phyloP scores from a whole-genome alignment of 2,329 filamentous ascomycete species.

The Coniochaeta sp. region DNA sequence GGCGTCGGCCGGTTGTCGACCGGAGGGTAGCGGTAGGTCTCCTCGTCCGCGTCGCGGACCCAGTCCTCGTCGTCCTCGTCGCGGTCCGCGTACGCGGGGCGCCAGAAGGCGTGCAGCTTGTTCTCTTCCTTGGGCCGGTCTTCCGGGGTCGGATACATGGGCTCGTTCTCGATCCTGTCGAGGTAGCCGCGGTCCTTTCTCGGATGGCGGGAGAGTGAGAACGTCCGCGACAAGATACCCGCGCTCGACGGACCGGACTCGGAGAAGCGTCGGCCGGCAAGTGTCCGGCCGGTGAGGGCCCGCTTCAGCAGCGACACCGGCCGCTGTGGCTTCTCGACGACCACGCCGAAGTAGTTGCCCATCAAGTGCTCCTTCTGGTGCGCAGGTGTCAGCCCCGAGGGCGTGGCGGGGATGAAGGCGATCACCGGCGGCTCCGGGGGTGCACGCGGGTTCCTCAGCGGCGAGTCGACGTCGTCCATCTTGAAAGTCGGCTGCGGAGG shows the following conservation, averaged over 20 bases:
- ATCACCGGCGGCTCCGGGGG: conserved; percentile 41
- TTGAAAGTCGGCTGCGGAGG: conserved; percentile 42
- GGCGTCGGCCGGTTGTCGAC: conserved; percentile 37
- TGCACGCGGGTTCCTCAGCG: conserved; percentile 53
- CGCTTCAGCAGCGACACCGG: conserved; percentile 45
- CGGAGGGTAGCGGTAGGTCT: conserved; percentile 37
- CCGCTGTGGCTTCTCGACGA: conserved; percentile 34
- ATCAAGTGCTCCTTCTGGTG: conserved; percentile 42
- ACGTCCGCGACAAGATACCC: conserved; percentile 38
- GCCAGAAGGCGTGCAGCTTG: conserved; percentile 55
- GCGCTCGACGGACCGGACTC: conserved; percentile 33
- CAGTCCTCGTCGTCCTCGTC: conserved; percentile 22
- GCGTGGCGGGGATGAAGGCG: conserved; percentile 56
- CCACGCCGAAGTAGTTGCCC: conserved; percentile 46
- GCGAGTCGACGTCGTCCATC: conserved; percentile 51
- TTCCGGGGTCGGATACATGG: conserved; percentile 32
- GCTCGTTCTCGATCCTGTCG: conserved; percentile 13
- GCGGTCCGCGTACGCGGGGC: conserved; percentile 38
- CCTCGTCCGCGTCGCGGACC: conserved; percentile 26
- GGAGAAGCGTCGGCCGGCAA: conserved; percentile 41
- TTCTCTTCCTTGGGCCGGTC: conserved; percentile 42
- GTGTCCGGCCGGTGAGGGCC: conserved; percentile 44
- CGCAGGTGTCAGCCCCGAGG: conserved; percentile 49
- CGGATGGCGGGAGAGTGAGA: conserved; percentile 43
- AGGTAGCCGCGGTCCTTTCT: conserved; percentile 16